phyloP scores from a whole-genome alignment of 2,329 filamentous ascomycete genomes.

The Fusarium austroafricanum region DNA sequence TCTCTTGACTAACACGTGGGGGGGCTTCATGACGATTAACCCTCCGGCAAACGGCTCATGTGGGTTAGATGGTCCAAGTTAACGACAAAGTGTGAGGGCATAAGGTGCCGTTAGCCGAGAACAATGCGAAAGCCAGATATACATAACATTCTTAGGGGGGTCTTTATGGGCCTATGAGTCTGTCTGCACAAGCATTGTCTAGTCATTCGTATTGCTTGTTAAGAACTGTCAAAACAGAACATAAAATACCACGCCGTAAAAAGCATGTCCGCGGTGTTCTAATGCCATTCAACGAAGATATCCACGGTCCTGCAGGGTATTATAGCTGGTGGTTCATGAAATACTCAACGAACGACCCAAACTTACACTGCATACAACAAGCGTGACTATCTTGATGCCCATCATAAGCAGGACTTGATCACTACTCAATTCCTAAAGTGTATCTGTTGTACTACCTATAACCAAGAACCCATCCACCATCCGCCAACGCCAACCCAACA shows the following conservation, averaged over 20 bases:
- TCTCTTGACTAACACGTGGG: constrained; percentile 9
- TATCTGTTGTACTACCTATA: constrained; percentile 13
- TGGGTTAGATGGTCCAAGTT: neutral
- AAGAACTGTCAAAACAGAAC: neutral
- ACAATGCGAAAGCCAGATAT: neutral
- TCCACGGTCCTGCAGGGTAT: neutral
- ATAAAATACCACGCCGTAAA: neutral
- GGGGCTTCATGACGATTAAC: neutral
- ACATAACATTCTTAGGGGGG: neutral
- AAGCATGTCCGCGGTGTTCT: no score
- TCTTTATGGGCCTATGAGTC: neutral
- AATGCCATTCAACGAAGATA: neutral
- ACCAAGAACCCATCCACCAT: neutral
- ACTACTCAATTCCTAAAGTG: constrained; percentile 23
- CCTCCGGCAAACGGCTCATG: neutral
- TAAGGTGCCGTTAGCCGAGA: neutral
- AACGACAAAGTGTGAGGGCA: neutral
- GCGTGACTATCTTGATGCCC: neutral
- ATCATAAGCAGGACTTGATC: neutral
- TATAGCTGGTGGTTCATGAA: neutral
- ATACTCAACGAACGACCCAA: neutral
- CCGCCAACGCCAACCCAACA: constrained; percentile 26
- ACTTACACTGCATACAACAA: neutral
- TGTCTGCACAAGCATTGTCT: neutral
- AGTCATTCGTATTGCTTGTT: neutral